Percentiles rank a stretch among this genome's conserved stretches.
Evolutionary conservation across 208 protist species (phyloP).

Genomic region (Wallacemonas sp.): DNA sequence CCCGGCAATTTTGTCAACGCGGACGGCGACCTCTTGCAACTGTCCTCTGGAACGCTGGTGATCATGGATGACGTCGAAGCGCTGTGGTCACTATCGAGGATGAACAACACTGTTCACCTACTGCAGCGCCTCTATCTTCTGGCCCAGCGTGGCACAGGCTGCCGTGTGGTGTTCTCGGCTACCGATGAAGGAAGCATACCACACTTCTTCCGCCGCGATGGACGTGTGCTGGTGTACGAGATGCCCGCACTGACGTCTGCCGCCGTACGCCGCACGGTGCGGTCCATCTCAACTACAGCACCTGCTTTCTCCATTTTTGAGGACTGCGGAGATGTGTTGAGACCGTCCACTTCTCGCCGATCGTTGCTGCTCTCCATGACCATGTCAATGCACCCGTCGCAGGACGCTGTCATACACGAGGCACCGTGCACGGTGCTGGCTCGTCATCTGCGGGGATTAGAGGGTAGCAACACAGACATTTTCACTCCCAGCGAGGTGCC

Average conservation of each 20-base stretch:
- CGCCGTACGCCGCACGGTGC: constrained; percentile 25
- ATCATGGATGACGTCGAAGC: constrained; percentile 61
- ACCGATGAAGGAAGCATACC: neutral
- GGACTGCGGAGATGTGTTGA: neutral
- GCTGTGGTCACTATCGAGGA: constrained; percentile 36
- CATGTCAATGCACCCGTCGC: neutral
- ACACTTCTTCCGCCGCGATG: neutral
- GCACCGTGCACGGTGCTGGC: neutral
- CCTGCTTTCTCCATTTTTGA: neutral
- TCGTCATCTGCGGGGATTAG: neutral
- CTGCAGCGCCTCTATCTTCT: constrained; percentile 3
- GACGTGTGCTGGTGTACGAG: neutral
- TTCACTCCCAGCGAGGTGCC: too few relatives aligned
- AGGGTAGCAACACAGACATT: too few relatives aligned
- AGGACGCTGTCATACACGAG: neutral
- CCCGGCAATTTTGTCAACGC: neutral
- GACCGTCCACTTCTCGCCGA: constrained; percentile 15
- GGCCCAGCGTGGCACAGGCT: neutral
- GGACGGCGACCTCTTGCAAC: neutral
- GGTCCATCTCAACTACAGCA: constrained; percentile 8
- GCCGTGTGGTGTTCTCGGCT: neutral
- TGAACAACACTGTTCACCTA: constrained; percentile 23
- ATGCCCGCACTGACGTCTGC: constrained; percentile 15
- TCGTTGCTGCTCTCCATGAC: constrained; percentile 18
- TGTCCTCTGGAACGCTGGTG: constrained; percentile 36